Evolutionary conservation across 371 early-diverging fungal species (phyloP).

Genomic region (Mucor velutinosus): DNA sequence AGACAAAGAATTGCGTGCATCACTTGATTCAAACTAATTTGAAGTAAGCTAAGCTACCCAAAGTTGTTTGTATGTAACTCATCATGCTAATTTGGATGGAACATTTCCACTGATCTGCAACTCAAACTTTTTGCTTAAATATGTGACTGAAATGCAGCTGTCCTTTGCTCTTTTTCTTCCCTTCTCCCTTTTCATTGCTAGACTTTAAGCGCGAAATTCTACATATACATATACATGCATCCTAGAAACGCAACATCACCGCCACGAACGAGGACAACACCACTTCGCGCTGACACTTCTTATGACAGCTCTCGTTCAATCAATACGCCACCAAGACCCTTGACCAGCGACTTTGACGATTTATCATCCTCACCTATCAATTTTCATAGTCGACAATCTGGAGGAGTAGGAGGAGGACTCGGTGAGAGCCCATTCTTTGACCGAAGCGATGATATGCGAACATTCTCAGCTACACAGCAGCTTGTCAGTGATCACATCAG

Average conservation of each 20-base stretch:
- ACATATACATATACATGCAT: not conserved
- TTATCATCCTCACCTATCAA: not conserved
- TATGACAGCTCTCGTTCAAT: not conserved
- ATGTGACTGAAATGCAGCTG: not conserved
- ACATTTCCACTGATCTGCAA: not conserved
- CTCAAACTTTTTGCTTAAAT: not conserved
- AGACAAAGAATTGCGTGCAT: no score
- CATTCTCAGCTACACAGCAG: not conserved
- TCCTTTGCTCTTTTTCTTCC: not conserved
- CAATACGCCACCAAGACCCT: not conserved
- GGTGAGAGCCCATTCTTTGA: conserved; percentile 13
- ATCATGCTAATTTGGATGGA: not conserved
- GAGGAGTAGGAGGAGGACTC: not conserved
- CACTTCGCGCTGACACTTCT: not conserved
- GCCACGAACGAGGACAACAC: not conserved
- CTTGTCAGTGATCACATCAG: not conserved
- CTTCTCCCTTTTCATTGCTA: not conserved
- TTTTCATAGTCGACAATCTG: not conserved
- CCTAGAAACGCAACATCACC: conserved; percentile 5
- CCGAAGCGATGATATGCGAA: conserved; percentile 3
- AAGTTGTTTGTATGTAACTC: not conserved
- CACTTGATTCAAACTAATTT: no score
- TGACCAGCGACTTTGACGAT: not conserved
- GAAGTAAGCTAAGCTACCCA: not conserved
- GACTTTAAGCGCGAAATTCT: not conserved